Evolutionary conservation across 768 basidiomycete species (phyloP), one percentile per base, ranked within the genome.

Genomic region (Rhodosporidiobolus sp.): DNA sequence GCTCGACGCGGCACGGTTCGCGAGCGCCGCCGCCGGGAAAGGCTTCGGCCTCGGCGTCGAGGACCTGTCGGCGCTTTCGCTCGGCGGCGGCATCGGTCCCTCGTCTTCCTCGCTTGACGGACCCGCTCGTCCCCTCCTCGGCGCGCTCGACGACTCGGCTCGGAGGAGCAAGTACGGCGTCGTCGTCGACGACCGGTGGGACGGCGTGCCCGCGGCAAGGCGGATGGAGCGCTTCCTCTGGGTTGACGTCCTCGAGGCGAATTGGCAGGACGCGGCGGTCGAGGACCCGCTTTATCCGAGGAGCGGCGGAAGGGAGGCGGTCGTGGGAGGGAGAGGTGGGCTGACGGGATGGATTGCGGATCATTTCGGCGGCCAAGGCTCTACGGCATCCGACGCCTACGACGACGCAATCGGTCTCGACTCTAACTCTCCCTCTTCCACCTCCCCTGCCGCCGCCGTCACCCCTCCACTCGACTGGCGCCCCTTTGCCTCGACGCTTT

Each of bases 1-100:
- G 52, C 60, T 76, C 54, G 74, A 72, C 28, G 46, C 74, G 24
- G 74, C 74, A 5, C 35, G 74, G 53, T 59, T 50, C 53, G 70
- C 74, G 20, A 69, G 70, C 54, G 30, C 52, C 10, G 57, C 43
- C 0, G 70, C 74, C 1, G 74, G 74, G 5, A 30, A 38, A 8
- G 67, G 68, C 0, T 55, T 11, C n/a, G 70, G 64, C 4, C 55
- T 56, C 17, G 74, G 66, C 28, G 5, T 54, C 59, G 67, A 66
- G 30, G 63, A 54, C 52, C 3, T 69, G 28, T 61, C 60, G 24
- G 32, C 28, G 20, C 11, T 16, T 22, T 46, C 49, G 8, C 38
- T 43, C 38, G 38, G 38, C 14, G 38, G 38, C 38, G 38, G 7
- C 14, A 43, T 14, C 14, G 7, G 8, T 7, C 14, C 38, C 38